phyloP scores from a whole-genome alignment of 352 stramenopile species.

The Phytophthora constricta region DNA sequence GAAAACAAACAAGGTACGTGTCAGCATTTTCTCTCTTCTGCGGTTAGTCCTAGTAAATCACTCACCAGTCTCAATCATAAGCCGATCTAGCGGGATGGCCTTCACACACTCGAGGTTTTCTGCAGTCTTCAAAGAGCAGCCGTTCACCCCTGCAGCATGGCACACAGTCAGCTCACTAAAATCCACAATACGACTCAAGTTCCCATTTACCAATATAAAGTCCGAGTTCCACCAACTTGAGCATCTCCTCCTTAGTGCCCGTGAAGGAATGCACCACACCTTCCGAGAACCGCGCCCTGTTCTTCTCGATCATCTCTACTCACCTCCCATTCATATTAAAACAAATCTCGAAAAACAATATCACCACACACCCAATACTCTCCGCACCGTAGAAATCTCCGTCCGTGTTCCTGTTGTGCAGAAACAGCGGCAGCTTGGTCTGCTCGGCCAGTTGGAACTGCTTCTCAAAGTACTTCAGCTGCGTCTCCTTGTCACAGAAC shows the following conservation, averaged over 20 bases:
- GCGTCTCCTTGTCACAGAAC: slow-evolving; percentile 92
- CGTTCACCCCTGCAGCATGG: slow-evolving; percentile 88
- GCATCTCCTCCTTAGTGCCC: slow-evolving; percentile 91
- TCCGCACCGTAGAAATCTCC: slow-evolving; percentile 87
- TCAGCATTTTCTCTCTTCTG: no score
- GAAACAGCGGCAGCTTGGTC: slow-evolving; percentile 93
- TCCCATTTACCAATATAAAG: slow-evolving; percentile 92
- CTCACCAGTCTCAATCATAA: slow-evolving; percentile 95
- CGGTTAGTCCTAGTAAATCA: no score
- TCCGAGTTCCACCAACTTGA: slow-evolving; percentile 91
- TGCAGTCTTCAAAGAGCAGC: slow-evolving; percentile 95
- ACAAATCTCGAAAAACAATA: no score
- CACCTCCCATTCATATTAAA: no score
- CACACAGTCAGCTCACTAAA: not conserved
- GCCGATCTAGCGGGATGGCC: slow-evolving; percentile 88
- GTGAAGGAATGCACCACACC: slow-evolving; percentile 98
- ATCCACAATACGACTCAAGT: not conserved
- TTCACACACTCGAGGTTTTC: slow-evolving; percentile 94
- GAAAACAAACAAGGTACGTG: slow-evolving; percentile 28
- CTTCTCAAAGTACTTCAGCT: slow-evolving; percentile 93
- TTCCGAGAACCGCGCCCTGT: slow-evolving; percentile 71
- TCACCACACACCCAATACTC: no score
- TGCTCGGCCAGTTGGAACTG: slow-evolving; percentile 92
- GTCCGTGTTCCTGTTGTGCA: slow-evolving; percentile 96
- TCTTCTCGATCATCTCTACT: slow-evolving; percentile 74